These are phyloP conservation scores for Ceratocystis albifundus DNA, from an alignment of 2,329 filamentous ascomycete species.

Conservation along the genomic window DNA sequence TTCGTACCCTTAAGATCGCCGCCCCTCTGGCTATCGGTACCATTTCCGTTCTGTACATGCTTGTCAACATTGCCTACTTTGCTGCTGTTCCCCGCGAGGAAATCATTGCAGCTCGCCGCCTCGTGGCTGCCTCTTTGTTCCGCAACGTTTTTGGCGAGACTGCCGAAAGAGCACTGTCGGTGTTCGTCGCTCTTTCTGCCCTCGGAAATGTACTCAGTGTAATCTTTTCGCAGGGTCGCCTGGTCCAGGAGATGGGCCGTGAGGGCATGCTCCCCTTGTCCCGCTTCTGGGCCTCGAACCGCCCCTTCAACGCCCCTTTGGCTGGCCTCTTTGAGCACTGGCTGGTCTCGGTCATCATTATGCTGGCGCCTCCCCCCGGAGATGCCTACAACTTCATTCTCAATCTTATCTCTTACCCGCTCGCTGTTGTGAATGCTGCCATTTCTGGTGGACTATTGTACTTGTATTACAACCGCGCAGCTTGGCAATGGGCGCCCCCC, in stretches of 20 bases:
- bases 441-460: conserved; percentile 43
- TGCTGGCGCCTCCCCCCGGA: conserved; percentile 54
- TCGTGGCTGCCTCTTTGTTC: conserved; percentile 45
- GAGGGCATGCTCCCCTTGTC: conserved; percentile 56
- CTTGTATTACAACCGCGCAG: conserved; percentile 40
- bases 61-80: conserved; percentile 57
- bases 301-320: conserved; percentile 51
- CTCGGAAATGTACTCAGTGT: conserved; percentile 57
- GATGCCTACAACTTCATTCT: conserved; percentile 55
- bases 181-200: conserved; percentile 56
- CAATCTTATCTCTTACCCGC: conserved; percentile 53
- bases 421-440: conserved; percentile 47
- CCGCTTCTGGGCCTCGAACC: conserved; percentile 50
- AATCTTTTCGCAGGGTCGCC: conserved; percentile 55
- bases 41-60: conserved; percentile 52
- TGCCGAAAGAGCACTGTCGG: conserved; percentile 49
- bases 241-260: conserved; percentile 54
- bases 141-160: conserved; percentile 42
- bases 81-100: conserved; percentile 44
- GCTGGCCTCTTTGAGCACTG: conserved; percentile 53
- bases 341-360: conserved; percentile 52
- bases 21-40: conserved; percentile 48
- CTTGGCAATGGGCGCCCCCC: conserved; percentile 43
- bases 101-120: conserved; percentile 40
- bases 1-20: conserved; percentile 53